Conservation (phyloP, 495 filamentous ascomycete species). For the Articulospora tetracladia region DNA sequence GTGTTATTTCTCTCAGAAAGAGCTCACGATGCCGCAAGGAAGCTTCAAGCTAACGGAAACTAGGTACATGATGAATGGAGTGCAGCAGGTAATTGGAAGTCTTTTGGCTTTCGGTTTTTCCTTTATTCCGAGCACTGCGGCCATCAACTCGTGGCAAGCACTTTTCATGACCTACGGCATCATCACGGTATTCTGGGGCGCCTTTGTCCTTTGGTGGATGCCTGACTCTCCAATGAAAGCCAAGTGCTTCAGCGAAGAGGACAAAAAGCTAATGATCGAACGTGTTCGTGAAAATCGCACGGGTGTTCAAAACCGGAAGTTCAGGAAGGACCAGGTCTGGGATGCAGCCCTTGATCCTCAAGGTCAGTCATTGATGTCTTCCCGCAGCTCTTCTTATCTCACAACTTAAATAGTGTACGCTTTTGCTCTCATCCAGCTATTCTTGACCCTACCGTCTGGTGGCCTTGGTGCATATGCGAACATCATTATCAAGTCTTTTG, state of each 20-base stretch:
- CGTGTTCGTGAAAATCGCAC: conserved; percentile 62
- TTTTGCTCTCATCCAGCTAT: too few relatives aligned
- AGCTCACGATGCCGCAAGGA: too few relatives aligned
- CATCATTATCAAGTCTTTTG: conserved; percentile 50
- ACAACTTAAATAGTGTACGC: not conserved
- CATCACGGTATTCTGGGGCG: conserved; percentile 53
- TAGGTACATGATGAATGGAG: conserved; percentile 50
- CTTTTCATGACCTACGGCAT: conserved; percentile 63
- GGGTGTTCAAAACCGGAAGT: conserved; percentile 66
- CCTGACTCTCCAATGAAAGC: conserved; percentile 70
- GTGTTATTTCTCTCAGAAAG: conserved; percentile 35
- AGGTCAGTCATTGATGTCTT: conserved; percentile 33
- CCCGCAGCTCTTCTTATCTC: conserved; percentile 39
- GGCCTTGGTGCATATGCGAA: conserved; percentile 64
- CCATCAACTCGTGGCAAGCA: conserved; percentile 16
- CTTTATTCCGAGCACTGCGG: not conserved
- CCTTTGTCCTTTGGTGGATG: conserved; percentile 58
- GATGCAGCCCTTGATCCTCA: conserved; percentile 57
- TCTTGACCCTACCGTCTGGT: conserved; percentile 63
- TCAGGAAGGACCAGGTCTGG: conserved; percentile 59
- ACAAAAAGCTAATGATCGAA: conserved; percentile 56
- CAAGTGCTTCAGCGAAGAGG: conserved; percentile 60
- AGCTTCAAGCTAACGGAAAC: conserved; percentile 39
- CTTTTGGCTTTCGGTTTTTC: conserved; percentile 13
- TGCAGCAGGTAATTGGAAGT: conserved; percentile 37